A percentile compares a stretch with the other conserved stretches of the same genome.
These are phyloP conservation scores for Zoysia japonica DNA, from an alignment of 176 grass and related monocot genomes.

Conservation along the genomic window DNA sequence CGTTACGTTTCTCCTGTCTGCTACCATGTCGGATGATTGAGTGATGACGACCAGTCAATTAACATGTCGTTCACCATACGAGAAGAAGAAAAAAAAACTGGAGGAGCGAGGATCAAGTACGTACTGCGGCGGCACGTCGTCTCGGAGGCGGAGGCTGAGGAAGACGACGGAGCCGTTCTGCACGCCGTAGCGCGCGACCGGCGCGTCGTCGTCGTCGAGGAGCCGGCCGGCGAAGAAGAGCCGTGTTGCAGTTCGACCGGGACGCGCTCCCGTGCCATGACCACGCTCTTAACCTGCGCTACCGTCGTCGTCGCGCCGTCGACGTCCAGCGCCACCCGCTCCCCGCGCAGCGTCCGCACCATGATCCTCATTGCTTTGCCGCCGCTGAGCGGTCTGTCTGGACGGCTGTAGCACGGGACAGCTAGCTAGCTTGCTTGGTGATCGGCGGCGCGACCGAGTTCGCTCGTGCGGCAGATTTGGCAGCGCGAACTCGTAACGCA, in stretches of 20 bases:
- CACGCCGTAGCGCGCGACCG: conserved; percentile 41
- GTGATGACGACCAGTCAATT: background rate
- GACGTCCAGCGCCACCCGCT: conserved; percentile 48
- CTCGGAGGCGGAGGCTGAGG: conserved; percentile 44
- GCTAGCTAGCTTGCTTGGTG: background rate
- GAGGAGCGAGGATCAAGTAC: background rate
- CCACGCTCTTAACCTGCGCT: conserved; percentile 44
- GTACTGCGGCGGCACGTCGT: conserved; percentile 16
- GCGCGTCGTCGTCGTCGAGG: conserved; percentile 37
- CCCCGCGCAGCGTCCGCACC: conserved; percentile 51
- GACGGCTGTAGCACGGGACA: background rate
- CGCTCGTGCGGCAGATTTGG: background rate
- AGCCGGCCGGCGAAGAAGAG: conserved; percentile 49
- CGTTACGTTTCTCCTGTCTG: conserved; percentile 18
- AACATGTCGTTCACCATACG: too few relatives aligned
- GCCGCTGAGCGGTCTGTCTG: background rate
- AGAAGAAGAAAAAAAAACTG: too few relatives aligned
- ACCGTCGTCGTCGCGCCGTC: conserved; percentile 30
- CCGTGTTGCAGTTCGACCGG: conserved; percentile 29
- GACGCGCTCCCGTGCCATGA: conserved; percentile 39
- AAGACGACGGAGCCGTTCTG: conserved; percentile 44
- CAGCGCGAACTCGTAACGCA: background rate
- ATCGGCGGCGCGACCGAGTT: background rate
- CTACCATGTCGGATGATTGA: background rate
- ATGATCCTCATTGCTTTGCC: conserved; percentile 43